phyloP scores from a whole-genome alignment of 768 basidiomycete genomes.

The Kondoa malvinella region DNA sequence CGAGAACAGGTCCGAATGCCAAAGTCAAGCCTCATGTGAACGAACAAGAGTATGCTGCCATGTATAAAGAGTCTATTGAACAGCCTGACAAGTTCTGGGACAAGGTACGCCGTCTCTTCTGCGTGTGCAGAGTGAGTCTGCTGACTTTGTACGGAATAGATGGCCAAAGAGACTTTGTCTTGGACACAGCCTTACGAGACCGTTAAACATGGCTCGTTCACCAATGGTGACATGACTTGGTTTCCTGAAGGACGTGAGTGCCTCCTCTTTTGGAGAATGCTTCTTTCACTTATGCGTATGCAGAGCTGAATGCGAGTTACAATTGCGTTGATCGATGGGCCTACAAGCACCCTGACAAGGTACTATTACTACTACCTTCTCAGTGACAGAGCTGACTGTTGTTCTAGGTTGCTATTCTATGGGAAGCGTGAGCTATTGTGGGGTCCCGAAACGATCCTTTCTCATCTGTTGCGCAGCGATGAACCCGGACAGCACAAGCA shows the following conservation, averaged over 20 bases:
- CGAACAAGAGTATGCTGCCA: slow-evolving; percentile 16
- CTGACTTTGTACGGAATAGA: slow-evolving; percentile 21
- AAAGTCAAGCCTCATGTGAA: slow-evolving; percentile 20
- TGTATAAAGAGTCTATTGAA: slow-evolving; percentile 23
- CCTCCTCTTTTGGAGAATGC: slow-evolving; percentile 2
- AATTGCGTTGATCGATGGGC: slow-evolving; percentile 98
- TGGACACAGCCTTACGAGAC: slow-evolving; percentile 71
- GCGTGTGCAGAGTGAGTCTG: not conserved
- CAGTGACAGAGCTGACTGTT: not conserved
- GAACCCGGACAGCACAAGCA: slow-evolving; percentile 65
- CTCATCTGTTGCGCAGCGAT: slow-evolving; percentile 36
- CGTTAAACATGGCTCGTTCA: slow-evolving; percentile 65
- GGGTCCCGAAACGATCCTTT: not conserved
- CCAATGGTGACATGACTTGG: slow-evolving; percentile 76
- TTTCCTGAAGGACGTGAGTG: slow-evolving; percentile 89
- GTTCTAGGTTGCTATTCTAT: slow-evolving; percentile 96
- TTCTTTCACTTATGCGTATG: not conserved
- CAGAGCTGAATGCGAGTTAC: slow-evolving; percentile 48
- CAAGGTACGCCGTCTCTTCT: slow-evolving; percentile 9
- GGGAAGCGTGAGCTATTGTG: slow-evolving; percentile 46
- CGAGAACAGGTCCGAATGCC: not conserved
- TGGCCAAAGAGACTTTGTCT: slow-evolving; percentile 55
- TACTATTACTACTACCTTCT: slow-evolving; percentile 7
- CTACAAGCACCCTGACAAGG: slow-evolving; percentile 60
- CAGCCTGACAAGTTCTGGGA: slow-evolving; percentile 25